A percentile compares a stretch with the other conserved stretches of the same genome.
phyloP scores from a whole-genome alignment of 1,284 basidiomycete genomes.

The Xerocomus minutiporus region DNA sequence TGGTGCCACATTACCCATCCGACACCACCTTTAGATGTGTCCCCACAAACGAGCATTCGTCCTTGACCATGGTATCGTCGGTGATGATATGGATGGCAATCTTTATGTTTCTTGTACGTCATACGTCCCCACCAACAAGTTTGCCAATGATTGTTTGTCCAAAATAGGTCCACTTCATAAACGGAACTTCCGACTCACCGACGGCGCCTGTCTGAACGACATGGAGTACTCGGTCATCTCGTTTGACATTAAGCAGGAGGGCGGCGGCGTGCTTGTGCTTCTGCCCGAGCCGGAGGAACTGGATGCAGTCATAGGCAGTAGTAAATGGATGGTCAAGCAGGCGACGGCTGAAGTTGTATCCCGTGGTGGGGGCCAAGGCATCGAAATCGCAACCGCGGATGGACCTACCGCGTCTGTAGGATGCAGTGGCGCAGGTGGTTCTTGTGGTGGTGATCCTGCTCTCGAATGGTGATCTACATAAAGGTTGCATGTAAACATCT shows the following conservation, averaged over 20 bases:
- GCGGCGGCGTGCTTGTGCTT: constrained; percentile 46
- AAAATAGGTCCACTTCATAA: constrained; percentile 63
- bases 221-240: constrained; percentile 60
- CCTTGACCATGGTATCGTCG: constrained; percentile 65
- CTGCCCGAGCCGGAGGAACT: constrained; percentile 58
- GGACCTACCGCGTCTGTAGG: background rate
- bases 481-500: background rate
- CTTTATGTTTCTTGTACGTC: constrained; percentile 43
- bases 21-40: constrained; percentile 40
- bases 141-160: background rate
- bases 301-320: constrained; percentile 62
- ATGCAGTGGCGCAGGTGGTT: constrained; percentile 1
- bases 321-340: constrained; percentile 58
- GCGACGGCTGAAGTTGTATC: constrained; percentile 47
- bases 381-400: constrained; percentile 41
- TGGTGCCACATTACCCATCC: background rate
- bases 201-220: constrained; percentile 63
- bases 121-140: constrained; percentile 4
- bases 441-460: constrained; percentile 14
- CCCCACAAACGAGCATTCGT: constrained; percentile 68
- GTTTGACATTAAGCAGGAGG: constrained; percentile 56
- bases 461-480: constrained; percentile 19
- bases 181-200: constrained; percentile 59
- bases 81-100: constrained; percentile 52
- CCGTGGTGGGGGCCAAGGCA: constrained; percentile 37